These are phyloP conservation scores for Pleurotus pulmonarius DNA, from an alignment of 768 basidiomycete species.

Conservation along the genomic window DNA sequence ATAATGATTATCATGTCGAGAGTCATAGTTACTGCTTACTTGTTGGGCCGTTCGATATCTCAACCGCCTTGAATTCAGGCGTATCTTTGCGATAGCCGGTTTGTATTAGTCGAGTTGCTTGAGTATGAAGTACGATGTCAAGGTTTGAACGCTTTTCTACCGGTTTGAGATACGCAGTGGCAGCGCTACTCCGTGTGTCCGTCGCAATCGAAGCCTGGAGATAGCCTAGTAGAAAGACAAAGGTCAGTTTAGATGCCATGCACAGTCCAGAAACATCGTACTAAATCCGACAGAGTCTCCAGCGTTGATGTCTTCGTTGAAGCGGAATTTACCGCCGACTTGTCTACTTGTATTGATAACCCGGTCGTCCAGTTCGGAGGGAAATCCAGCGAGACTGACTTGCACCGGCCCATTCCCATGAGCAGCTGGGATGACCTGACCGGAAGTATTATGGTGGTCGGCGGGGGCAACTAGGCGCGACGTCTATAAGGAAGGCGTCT, in stretches of 20 bases:
- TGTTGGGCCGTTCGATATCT: slow-evolving; percentile 11
- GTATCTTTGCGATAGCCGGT: background rate
- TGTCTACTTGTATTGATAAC: slow-evolving; percentile 31
- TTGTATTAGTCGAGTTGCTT: background rate
- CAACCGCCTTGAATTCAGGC: slow-evolving; percentile 11
- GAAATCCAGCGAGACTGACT: slow-evolving; percentile 22
- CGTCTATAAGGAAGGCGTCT: background rate
- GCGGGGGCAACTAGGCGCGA: slow-evolving; percentile 16
- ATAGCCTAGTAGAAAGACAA: slow-evolving; percentile 11
- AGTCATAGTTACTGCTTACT: slow-evolving; percentile 1
- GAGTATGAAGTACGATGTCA: background rate
- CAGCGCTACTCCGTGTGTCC: slow-evolving; percentile 16
- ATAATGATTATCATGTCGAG: background rate
- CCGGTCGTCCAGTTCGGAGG: slow-evolving; percentile 23
- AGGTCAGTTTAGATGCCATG: background rate
- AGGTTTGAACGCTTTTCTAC: background rate
- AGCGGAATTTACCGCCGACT: slow-evolving; percentile 32
- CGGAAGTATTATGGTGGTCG: slow-evolving; percentile 25
- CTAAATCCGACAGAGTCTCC: slow-evolving; percentile 39
- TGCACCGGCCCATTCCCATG: slow-evolving; percentile 24
- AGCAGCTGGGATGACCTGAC: slow-evolving; percentile 27
- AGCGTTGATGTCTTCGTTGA: slow-evolving; percentile 37
- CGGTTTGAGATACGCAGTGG: slow-evolving; percentile 16
- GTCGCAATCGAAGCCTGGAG: slow-evolving; percentile 11
- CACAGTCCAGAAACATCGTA: slow-evolving; percentile 16